Evolutionary conservation across 2,329 filamentous ascomycete species (phyloP), one percentile per base, ranked within the genome.

Genomic region (Chrysoporthe austroafricana): DNA sequence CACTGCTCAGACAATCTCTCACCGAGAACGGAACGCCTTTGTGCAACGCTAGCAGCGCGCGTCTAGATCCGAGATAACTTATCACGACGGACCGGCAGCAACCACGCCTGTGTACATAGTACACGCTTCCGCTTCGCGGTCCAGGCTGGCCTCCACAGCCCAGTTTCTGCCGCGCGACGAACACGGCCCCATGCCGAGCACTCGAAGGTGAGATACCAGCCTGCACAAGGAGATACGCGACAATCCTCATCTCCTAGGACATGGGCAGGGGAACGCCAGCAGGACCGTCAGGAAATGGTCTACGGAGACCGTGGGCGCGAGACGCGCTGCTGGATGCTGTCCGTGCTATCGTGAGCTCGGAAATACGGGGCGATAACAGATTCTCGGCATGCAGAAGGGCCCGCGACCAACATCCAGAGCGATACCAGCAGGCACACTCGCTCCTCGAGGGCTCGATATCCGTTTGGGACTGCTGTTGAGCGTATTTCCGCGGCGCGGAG

Each of bases 291-390:
- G 54, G 32, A 57, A 34, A 39, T 13, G n/a, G 34, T 5, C 54
- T 57, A 5, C 26, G 26, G 26, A 26, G 26, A 26, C 54, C 54
- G 34, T 26, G 54, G 14, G 18, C 18, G 34, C 34, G 32, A 18
- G 32, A 57, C 54, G 9, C 34, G 54, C 32, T 39, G 54, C 54
- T 11, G n/a, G 6, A 39, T 34, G 18, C 26, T 39, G 7, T 8
- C 32, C 26, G 54, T 36, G 16, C 34, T 21, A 39, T 57, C 54
- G 54, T 39, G 54, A 57, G 54, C 54, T 57, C 54, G 54, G 32
- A 57, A 57, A n/a, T 18, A 39, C 32, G 34, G 54, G 34, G n/a
- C 16, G 18, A 21, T 9, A n/a, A 39, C 54, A 57, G 32, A n/a
- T 11, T 11, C n/a, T 16, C 32, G 39, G 54, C 34, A 57, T n/a